These are phyloP conservation scores for Malus fusca DNA, from an alignment of 306 rosid genomes.

Conservation along the genomic window DNA sequence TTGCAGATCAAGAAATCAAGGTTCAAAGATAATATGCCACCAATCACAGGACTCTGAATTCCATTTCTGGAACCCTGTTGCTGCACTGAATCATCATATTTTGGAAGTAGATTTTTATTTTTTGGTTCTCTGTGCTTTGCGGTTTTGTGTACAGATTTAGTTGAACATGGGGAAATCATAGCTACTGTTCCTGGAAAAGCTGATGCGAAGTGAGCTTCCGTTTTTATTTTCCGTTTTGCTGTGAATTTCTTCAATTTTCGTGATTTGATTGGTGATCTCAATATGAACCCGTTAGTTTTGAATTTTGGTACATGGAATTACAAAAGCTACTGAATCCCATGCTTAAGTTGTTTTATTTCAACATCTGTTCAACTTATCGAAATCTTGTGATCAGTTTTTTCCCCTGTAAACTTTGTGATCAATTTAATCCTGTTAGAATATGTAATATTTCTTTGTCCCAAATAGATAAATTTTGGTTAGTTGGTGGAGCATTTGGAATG, in stretches of 20 bases:
- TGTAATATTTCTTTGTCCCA: neutral
- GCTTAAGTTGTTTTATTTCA: neutral
- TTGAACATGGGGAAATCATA: slow-evolving; percentile 57
- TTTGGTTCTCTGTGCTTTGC: neutral
- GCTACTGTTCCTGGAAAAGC: slow-evolving; percentile 35
- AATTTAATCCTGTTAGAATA: neutral
- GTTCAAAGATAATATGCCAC: no score
- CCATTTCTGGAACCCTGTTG: no score
- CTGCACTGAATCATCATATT: no score
- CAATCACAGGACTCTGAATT: no score
- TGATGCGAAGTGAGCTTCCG: slow-evolving; percentile 39
- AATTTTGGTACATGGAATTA: no score
- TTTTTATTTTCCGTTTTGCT: neutral
- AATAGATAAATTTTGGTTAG: neutral
- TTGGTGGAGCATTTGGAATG: neutral
- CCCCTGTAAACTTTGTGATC: no score
- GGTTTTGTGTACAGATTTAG: slow-evolving; percentile 16
- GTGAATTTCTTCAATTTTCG: neutral
- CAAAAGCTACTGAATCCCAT: neutral
- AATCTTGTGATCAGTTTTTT: neutral
- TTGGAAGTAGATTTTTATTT: no score
- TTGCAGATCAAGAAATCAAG: no score
- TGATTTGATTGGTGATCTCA: no score
- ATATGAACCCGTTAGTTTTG: neutral
- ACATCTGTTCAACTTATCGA: neutral